These are phyloP conservation scores for Ruellia speciosa DNA, from an alignment of 305 asterid species.

Conservation along the genomic window DNA sequence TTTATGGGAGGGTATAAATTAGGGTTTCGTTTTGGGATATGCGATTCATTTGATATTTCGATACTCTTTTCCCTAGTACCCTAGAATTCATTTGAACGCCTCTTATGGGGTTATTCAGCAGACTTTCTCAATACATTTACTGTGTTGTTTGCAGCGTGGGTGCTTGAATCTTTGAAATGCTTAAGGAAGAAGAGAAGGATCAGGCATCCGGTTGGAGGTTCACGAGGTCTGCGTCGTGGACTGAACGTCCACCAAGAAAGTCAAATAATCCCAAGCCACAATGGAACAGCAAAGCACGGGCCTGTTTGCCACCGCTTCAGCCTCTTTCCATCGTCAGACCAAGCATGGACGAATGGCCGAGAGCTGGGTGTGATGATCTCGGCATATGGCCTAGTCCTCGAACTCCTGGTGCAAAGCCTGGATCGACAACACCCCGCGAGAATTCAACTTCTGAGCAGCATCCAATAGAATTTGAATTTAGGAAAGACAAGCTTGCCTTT, in stretches of 20 bases:
- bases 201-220: conserved; percentile 47
- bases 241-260: conserved; percentile 61
- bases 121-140: conserved; percentile 19
- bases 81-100: conserved; percentile 18
- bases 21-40: conserved; percentile 11
- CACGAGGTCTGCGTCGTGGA: conserved; percentile 82
- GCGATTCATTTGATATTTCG: conserved; percentile 12
- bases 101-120: conserved; percentile 6
- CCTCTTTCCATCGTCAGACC: conserved; percentile 71
- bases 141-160: conserved; percentile 35
- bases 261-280: conserved; percentile 48
- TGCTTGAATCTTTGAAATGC: conserved; percentile 38
- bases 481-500: conserved; percentile 71
- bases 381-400: conserved; percentile 80
- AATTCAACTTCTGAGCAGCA: conserved; percentile 31
- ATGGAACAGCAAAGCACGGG: conserved; percentile 87
- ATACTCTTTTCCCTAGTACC: neutral
- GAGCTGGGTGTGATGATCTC: conserved; percentile 85
- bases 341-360: conserved; percentile 75
- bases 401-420: conserved; percentile 59
- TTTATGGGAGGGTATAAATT: conserved; percentile 4
- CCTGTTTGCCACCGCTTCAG: conserved; percentile 91
- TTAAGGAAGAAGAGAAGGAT: conserved; percentile 62
- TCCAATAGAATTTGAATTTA: conserved; percentile 50
- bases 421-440: conserved; percentile 41